phyloP scores from a whole-genome alignment of 1,284 basidiomycete species.

The Ceratobasidium sp. region DNA sequence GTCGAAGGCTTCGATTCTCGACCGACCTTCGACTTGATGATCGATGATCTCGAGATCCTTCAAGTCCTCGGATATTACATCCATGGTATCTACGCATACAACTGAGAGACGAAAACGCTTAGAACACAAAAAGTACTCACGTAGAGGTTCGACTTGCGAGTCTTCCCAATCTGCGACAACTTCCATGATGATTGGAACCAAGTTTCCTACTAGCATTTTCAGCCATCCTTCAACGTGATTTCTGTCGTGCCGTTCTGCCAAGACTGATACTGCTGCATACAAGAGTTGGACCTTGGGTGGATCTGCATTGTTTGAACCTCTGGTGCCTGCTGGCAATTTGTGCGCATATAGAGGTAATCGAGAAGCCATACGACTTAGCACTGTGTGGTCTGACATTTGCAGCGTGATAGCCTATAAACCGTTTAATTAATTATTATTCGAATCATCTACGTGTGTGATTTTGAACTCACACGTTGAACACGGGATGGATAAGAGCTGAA shows the following conservation, averaged over 20 bases:
- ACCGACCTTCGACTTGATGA: background rate
- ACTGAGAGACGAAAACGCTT: background rate
- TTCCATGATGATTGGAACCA: slow-evolving; percentile 34
- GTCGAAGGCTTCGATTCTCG: background rate
- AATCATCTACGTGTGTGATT: background rate
- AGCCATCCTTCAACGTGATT: slow-evolving; percentile 2
- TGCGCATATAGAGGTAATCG: slow-evolving; percentile 36
- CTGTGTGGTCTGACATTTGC: slow-evolving; percentile 5
- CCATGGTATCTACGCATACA: background rate
- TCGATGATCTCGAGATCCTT: background rate
- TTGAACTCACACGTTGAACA: slow-evolving; percentile 5
- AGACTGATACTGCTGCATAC: slow-evolving; percentile 22
- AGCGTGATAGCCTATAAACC: slow-evolving; percentile 9
- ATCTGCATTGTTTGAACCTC: background rate
- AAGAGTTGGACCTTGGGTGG: slow-evolving; percentile 21
- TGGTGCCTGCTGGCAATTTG: background rate
- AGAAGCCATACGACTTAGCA: slow-evolving; percentile 6
- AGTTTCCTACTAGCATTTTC: slow-evolving; percentile 25
- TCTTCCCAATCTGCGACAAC: slow-evolving; percentile 33
- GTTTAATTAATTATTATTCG: background rate
- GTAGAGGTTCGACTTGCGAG: background rate
- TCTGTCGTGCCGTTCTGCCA: slow-evolving; percentile 11
- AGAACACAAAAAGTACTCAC: background rate
- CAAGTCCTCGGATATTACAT: too few species aligned
- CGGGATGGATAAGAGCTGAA: slow-evolving; percentile 18